These are phyloP conservation scores for Boletus sp. DNA, from an alignment of 768 basidiomycete genomes.

Conservation along the genomic window DNA sequence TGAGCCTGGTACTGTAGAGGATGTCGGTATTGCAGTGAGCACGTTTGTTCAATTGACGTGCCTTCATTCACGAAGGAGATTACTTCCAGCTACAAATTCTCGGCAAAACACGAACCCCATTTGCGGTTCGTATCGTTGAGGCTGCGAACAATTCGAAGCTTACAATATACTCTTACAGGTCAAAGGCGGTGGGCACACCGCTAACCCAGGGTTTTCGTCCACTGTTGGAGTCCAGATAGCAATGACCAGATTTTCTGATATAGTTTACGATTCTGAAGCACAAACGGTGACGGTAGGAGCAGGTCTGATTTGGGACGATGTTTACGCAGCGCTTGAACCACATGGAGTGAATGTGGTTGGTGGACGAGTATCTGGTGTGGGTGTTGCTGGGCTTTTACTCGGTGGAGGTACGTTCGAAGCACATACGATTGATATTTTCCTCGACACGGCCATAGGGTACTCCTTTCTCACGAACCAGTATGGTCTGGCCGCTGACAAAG, in stretches of 20 bases:
- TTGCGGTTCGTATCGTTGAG: neutral
- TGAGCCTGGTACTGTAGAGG: neutral
- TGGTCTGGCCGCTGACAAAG: constrained; percentile 55
- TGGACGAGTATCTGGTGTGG: neutral
- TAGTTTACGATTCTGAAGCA: neutral
- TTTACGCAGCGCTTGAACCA: neutral
- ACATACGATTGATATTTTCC: neutral
- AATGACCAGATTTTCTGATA: neutral
- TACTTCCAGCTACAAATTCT: neutral
- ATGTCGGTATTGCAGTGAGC: neutral
- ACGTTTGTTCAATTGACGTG: neutral
- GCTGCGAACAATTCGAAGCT: too few species aligned
- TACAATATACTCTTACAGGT: neutral
- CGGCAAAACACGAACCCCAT: too few species aligned
- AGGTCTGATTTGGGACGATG: neutral
- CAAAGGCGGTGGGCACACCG: neutral
- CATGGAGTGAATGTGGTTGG: neutral
- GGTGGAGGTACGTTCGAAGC: neutral
- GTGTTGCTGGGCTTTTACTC: neutral
- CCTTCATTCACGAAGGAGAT: neutral
- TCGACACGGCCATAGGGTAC: constrained; percentile 2
- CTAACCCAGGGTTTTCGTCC: neutral
- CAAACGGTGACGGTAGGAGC: neutral
- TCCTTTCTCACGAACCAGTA: constrained; percentile 57
- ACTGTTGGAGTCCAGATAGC: neutral